Evolutionary conservation across 495 filamentous ascomycete genomes (phyloP).

Genomic region (Tuber magnatum): DNA sequence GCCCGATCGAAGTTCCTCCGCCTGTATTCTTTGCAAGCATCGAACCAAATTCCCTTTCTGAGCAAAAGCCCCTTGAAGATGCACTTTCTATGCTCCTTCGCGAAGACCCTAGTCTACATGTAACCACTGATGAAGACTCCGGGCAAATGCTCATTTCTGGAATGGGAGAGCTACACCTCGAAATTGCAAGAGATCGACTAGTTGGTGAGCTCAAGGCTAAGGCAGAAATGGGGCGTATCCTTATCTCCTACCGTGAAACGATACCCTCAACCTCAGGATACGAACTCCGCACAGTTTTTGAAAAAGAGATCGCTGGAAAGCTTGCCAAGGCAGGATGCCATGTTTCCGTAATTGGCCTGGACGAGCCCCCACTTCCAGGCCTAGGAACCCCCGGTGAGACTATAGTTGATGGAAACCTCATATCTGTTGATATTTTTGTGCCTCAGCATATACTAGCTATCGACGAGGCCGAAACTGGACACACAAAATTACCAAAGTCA

Average conservation of each 20-base stretch:
- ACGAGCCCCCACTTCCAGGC: conserved; percentile 50
- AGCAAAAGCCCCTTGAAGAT: conserved; percentile 70
- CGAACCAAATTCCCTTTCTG: conserved; percentile 70
- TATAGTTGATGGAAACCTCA: conserved; percentile 29
- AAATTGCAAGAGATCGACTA: conserved; percentile 83
- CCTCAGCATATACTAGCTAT: background rate
- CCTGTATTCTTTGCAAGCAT: conserved; percentile 93
- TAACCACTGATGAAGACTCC: conserved; percentile 77
- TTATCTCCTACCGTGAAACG: conserved; percentile 89
- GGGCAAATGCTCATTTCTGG: conserved; percentile 88
- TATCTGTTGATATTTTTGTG: background rate
- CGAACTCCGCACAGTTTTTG: conserved; percentile 57
- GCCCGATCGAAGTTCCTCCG: conserved; percentile 81
- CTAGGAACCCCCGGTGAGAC: conserved; percentile 25
- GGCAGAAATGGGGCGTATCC: conserved; percentile 82
- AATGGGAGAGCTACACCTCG: conserved; percentile 97
- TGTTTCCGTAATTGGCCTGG: conserved; percentile 57
- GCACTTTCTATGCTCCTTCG: conserved; percentile 68
- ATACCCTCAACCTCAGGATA: conserved; percentile 49
- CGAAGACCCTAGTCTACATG: conserved; percentile 89
- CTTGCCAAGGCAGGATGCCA: conserved; percentile 68
- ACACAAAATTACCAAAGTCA: conserved; percentile 25
- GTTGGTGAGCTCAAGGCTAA: conserved; percentile 83
- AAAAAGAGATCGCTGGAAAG: conserved; percentile 72
- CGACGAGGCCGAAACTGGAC: conserved; percentile 38